Evolutionary conservation across 371 early-diverging fungal genomes (phyloP), one percentile per base, ranked within the genome.

Genomic region (Mortierella sp.): DNA sequence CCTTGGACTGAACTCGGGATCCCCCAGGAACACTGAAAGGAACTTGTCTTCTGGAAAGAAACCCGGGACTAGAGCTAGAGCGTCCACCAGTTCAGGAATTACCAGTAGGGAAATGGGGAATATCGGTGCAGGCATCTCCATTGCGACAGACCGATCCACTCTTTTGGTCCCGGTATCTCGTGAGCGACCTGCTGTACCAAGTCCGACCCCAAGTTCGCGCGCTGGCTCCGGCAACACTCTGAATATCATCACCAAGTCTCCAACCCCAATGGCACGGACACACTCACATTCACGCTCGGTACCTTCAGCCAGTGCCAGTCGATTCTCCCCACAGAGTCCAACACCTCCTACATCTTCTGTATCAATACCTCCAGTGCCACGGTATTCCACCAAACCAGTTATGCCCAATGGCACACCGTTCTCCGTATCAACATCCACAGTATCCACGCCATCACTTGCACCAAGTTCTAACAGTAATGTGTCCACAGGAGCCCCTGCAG

Each of bases 271-370:
- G 10, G 24, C 57, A 47, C 45, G 65, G 64, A 71, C 47, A 14
- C 71, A 71, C 16, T 64, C 71, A 9, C 60, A 71, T 29, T 60
- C 71, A n/a, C 49, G 60, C 19, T 71, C 71, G 6, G 65, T 60
- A 12, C 71, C 65, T 13, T 51, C 71, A 12, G 60, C 51, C 13
- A 49, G 54, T 39, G 40, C 60, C 22, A 54, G 44, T 37, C 49
- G 29, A 17, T 17, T 54, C 39, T 57, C 51, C 24, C 48, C 51
- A 5, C 37, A 37, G n/a, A 43, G 55, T 13, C 59, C 64, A 29
- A 48, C 55, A 25, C 49, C 54, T 19, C 46, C 46, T 17, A 19
- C 51, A n/a, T 28, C 61, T 45, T 12, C 54, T 25, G 51, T 65
- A 22, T 41, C 56, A 39, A 59, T 54, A 22, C 72, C 61, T 16